Conservation (phyloP, 2,329 filamentous ascomycete genomes). For the Phaeomoniella chlamydospora region DNA sequence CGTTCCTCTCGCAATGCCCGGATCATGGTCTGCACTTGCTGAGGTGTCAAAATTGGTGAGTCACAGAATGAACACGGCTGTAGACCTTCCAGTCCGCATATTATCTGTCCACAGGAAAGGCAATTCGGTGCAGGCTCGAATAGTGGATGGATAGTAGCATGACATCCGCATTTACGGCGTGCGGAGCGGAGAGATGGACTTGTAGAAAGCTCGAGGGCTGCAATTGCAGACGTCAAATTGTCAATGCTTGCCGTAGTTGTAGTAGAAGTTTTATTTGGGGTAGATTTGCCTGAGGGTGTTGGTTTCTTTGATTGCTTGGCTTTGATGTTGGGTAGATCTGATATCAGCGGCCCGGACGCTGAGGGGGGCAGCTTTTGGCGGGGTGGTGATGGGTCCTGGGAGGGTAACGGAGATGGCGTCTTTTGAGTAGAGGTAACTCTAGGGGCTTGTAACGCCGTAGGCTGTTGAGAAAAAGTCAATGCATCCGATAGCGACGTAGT, state of each 20-base stretch:
- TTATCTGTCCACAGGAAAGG: constrained; percentile 80
- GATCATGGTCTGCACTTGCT: constrained; percentile 76
- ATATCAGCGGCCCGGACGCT: constrained; percentile 66
- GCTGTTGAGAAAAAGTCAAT: constrained; percentile 36
- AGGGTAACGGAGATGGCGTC: constrained; percentile 29
- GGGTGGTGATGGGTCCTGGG: constrained; percentile 25
- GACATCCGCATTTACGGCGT: constrained; percentile 66
- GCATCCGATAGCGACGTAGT: constrained; percentile 23
- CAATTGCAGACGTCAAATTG: constrained; percentile 63
- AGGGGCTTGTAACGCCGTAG: constrained; percentile 30
- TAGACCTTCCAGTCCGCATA: constrained; percentile 86
- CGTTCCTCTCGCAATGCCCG: constrained; percentile 70
- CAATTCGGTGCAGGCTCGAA: constrained; percentile 90
- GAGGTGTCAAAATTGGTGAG: constrained; percentile 51
- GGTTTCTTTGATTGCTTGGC: constrained; percentile 43
- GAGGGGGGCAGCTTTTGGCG: constrained; percentile 43
- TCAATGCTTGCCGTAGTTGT: constrained; percentile 31
- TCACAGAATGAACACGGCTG: constrained; percentile 90
- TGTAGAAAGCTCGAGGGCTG: constrained; percentile 77
- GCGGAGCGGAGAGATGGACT: constrained; percentile 58
- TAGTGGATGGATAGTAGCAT: constrained; percentile 73
- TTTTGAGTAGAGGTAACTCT: constrained; percentile 17
- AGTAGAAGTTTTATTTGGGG: constrained; percentile 36
- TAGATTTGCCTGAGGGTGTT: constrained; percentile 54
- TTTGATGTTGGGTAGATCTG: constrained; percentile 51